phyloP scores from a whole-genome alignment of 164 flowering plant species.

The Dillenia turbinata region DNA sequence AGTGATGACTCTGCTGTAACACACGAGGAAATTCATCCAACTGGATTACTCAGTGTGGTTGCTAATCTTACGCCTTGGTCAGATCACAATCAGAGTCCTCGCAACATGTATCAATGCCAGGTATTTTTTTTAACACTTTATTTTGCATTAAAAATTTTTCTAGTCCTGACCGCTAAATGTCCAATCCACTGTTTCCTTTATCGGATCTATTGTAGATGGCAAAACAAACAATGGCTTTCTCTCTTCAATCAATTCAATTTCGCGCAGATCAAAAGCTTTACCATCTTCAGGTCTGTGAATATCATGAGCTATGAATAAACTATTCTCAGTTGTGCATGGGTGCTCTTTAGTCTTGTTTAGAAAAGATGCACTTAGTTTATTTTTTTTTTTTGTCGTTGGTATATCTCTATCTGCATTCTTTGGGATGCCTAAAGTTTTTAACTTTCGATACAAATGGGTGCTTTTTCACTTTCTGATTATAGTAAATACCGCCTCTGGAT shows the following conservation, averaged over 20 bases:
- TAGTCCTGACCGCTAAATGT: neutral
- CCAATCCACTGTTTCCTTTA: neutral
- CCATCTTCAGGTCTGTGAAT: conserved; percentile 77
- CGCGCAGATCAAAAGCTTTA: conserved; percentile 95
- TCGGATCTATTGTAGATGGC: conserved; percentile 61
- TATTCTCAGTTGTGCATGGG: neutral
- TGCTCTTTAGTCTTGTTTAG: too few relatives aligned
- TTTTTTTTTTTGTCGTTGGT: too few relatives aligned
- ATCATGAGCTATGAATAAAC: neutral
- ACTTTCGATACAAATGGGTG: neutral
- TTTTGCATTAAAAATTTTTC: too few relatives aligned
- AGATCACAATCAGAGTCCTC: conserved; percentile 97
- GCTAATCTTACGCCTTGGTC: conserved; percentile 98
- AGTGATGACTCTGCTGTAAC: conserved; percentile 61
- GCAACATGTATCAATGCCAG: conserved; percentile 99
- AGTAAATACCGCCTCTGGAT: too few relatives aligned
- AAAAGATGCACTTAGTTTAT: too few relatives aligned
- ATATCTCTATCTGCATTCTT: too few relatives aligned
- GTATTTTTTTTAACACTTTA: conserved; percentile 20
- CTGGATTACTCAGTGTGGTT: conserved; percentile 86
- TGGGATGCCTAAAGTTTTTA: too few relatives aligned
- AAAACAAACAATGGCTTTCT: conserved; percentile 94
- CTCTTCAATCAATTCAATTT: conserved; percentile 61
- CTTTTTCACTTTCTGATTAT: too few relatives aligned
- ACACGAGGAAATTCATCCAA: conserved; percentile 92